phyloP scores from a whole-genome alignment of 2,329 filamentous ascomycete species.

The Arachnopeziza araneosa region DNA sequence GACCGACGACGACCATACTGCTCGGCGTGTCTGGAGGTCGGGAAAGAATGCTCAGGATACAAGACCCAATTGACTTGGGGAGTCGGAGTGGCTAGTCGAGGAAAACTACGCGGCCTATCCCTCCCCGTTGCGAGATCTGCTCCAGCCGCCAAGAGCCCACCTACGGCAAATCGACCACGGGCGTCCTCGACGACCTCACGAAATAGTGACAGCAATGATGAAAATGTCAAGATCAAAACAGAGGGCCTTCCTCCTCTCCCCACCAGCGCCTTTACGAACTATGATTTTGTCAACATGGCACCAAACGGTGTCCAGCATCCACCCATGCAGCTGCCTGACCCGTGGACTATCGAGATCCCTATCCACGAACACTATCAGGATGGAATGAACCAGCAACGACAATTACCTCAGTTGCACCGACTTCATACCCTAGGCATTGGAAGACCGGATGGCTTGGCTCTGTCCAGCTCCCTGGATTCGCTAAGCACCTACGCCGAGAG shows the following conservation, averaged over 20 bases:
- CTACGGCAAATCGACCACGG: slow-evolving; percentile 22
- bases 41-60: slow-evolving; percentile 91
- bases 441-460: slow-evolving; percentile 21
- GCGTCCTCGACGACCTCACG: slow-evolving; percentile 23
- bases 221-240: slow-evolving; percentile 29
- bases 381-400: slow-evolving; percentile 22
- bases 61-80: slow-evolving; percentile 97
- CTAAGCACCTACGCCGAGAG: slow-evolving; percentile 47
- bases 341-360: slow-evolving; percentile 27
- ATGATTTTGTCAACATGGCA: slow-evolving; percentile 37
- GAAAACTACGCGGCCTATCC: slow-evolving; percentile 86
- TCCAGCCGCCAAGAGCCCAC: slow-evolving; percentile 35
- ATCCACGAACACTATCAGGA: slow-evolving; percentile 25
- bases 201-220: slow-evolving; percentile 17
- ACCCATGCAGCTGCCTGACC: slow-evolving; percentile 25
- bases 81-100: slow-evolving; percentile 88
- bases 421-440: slow-evolving; percentile 41
- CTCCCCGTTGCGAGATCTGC: slow-evolving; percentile 61
- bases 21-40: slow-evolving; percentile 85
- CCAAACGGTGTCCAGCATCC: slow-evolving; percentile 24
- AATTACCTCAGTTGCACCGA: slow-evolving; percentile 47
- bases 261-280: slow-evolving; percentile 30
- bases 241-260: slow-evolving; percentile 21
- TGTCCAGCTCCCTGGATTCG: slow-evolving; percentile 39
- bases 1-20: slow-evolving; percentile 92